Conservation (phyloP, 2,329 filamentous ascomycete genomes). For the Trichophyton schoenleinii region DNA sequence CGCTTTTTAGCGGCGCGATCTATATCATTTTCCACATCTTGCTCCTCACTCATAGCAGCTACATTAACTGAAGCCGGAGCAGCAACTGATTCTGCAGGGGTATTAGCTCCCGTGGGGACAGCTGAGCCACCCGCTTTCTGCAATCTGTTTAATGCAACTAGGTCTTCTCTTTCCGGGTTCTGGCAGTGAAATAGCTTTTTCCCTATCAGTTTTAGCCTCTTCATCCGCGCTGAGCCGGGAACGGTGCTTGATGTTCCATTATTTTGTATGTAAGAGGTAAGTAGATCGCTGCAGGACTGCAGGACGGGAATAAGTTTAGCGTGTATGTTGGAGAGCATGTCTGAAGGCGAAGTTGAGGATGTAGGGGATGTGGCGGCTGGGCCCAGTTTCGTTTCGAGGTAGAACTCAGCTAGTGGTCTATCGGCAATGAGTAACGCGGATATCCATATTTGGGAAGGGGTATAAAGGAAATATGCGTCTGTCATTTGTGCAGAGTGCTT, state of each 20-base stretch:
- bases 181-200: conserved; percentile 39
- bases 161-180: conserved; percentile 36
- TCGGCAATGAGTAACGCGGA: conserved; percentile 68
- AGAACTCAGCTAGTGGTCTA: conserved; percentile 32
- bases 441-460: conserved; percentile 86
- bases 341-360: conserved; percentile 1
- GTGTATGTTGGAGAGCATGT: conserved; percentile 22
- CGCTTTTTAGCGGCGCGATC: conserved; percentile 31
- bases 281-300: conserved; percentile 26
- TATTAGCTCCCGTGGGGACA: neutral
- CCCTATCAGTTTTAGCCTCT: conserved; percentile 34
- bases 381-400: conserved; percentile 34
- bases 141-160: conserved; percentile 25
- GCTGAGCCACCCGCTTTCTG: conserved; percentile 26
- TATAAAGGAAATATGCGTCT: conserved; percentile 94
- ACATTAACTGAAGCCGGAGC: neutral
- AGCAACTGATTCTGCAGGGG: neutral
- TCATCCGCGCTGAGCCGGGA: conserved; percentile 24
- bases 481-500: conserved; percentile 74
- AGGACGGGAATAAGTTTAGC: conserved; percentile 28
- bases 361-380: conserved; percentile 10
- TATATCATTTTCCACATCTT: conserved; percentile 14
- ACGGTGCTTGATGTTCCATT: conserved; percentile 11
- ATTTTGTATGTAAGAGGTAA: conserved; percentile 26
- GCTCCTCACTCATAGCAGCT: conserved; percentile 21